Conservation (phyloP, 768 basidiomycete genomes). For the Hypsizygus marmoreus region DNA sequence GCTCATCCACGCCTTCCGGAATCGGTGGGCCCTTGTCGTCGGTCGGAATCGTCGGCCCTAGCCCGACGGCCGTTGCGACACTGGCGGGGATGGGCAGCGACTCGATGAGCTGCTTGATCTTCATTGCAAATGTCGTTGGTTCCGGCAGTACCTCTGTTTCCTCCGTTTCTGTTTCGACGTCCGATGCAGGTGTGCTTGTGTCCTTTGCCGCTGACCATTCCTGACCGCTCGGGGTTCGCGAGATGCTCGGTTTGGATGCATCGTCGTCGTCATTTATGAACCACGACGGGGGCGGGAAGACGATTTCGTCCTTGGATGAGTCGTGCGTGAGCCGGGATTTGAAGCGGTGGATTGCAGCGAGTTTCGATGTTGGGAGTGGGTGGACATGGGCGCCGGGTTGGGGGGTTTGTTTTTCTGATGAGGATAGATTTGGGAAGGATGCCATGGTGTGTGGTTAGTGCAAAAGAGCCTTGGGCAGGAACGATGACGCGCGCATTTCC, state of each 20-base stretch:
- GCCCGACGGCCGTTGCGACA: constrained; percentile 15
- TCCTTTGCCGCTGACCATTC: background rate
- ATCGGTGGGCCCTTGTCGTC: constrained; percentile 38
- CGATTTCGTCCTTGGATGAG: constrained; percentile 22
- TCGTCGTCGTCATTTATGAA: constrained; percentile 40
- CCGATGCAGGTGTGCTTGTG: constrained; percentile 12
- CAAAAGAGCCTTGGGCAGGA: background rate
- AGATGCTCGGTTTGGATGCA: constrained; percentile 4
- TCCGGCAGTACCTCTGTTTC: too few species aligned
- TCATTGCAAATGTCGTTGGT: constrained; percentile 38
- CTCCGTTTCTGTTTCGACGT: constrained; percentile 17
- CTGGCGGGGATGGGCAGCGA: constrained; percentile 33
- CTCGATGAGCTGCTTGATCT: constrained; percentile 38
- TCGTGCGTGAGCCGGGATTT: constrained; percentile 31
- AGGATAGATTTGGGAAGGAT: background rate
- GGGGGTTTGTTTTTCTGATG: background rate
- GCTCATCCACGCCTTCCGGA: constrained; percentile 46
- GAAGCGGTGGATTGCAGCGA: constrained; percentile 36
- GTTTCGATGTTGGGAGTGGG: constrained; percentile 33
- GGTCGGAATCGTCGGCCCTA: constrained; percentile 9
- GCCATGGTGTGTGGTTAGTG: background rate
- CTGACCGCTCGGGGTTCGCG: constrained; percentile 3
- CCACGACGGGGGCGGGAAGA: constrained; percentile 54
- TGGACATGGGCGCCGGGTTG: background rate
- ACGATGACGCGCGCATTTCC: background rate